These are phyloP conservation scores for Decorospora gaudefroyi DNA, from an alignment of 2,329 filamentous ascomycete genomes.

Conservation along the genomic window DNA sequence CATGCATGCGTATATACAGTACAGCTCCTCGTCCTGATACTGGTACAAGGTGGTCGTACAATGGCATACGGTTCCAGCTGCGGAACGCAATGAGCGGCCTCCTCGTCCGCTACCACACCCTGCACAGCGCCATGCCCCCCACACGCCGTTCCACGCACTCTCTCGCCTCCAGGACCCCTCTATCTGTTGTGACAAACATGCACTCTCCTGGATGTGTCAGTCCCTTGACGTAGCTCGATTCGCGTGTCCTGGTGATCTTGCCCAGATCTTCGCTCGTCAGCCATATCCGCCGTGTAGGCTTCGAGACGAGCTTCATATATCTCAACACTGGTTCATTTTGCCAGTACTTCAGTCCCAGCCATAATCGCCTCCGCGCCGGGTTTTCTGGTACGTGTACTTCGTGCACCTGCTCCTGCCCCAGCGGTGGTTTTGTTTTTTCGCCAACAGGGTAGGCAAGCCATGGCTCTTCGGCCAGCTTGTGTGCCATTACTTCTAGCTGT, in stretches of 20 bases:
- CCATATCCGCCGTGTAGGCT: slow-evolving; percentile 73
- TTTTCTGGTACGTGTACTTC: slow-evolving; percentile 56
- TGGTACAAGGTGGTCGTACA: slow-evolving; percentile 13
- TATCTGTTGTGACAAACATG: slow-evolving; percentile 76
- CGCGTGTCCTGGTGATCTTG: slow-evolving; percentile 69
- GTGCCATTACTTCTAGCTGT: slow-evolving; percentile 35
- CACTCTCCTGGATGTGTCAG: slow-evolving; percentile 77
- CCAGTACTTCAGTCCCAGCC: slow-evolving; percentile 91
- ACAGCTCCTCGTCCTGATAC: slow-evolving; percentile 3
- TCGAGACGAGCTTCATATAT: slow-evolving; percentile 69
- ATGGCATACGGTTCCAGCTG: no score
- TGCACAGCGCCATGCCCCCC: slow-evolving; percentile 79
- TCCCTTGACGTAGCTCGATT: slow-evolving; percentile 69
- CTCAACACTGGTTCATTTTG: slow-evolving; percentile 77
- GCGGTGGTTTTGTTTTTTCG: slow-evolving; percentile 11
- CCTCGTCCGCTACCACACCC: slow-evolving; percentile 54
- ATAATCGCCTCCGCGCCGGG: slow-evolving; percentile 74
- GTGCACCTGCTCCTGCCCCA: slow-evolving; percentile 29
- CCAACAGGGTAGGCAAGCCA: slow-evolving; percentile 40
- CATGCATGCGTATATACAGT: no score
- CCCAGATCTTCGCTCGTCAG: slow-evolving; percentile 66
- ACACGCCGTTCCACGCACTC: slow-evolving; percentile 80
- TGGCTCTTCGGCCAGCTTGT: slow-evolving; percentile 50
- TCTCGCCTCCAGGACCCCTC: slow-evolving; percentile 77
- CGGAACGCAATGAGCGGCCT: not conserved